Base-by-base conservation (phyloP, 345 rosid species). In the Conringia planisiliqua region DNA sequence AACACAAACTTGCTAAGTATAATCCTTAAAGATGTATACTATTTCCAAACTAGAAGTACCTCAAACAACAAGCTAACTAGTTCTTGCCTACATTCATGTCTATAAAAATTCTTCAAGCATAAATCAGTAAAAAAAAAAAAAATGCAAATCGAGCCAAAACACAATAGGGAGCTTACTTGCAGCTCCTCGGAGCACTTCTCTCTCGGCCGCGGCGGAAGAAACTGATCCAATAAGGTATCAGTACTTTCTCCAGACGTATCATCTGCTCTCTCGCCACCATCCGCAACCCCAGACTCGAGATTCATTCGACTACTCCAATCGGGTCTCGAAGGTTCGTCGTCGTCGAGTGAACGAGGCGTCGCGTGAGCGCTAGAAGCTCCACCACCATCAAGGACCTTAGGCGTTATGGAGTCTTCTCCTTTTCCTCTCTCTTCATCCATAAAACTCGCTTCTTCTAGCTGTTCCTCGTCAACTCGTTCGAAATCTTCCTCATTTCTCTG, bases 121-220 rank as follows among this genome's bases (percentile, higher is more conserved):
- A 27, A 27, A 27, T 56, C 10, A 56, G 17, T 1, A 6, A 3
- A 35, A 55, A 22, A 20, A 9, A 9, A 22, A 8, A 11, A 14
- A 24, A 12, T 35, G 67, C 12, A 71, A 13, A 32, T 3, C 16
- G 20, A 43, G 57, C 57, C 8, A 66, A 65, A 6, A 56, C 18
- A 7, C 62, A 39, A 61, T 0, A 39, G 3, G 42, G 18, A 66
- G 75, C 89, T 83, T 79, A 92, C 99, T 81, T 90, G 97, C 30
- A 92, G 82, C 72, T 92, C 97, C 77, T 83, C 88, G 0, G 98
- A 86, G 84, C 94, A 92, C 78, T 79, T 88, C 14, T 75, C 84
- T 62, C 57, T 81, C 10, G 94, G 93, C 18, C 84, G 85, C 0
- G 84, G 83, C 0, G 88, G 94, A 22, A 95, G 89, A 81, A 95